Evolutionary conservation across 148 eudicot species (phyloP).

Genomic region (Camellia japonica): DNA sequence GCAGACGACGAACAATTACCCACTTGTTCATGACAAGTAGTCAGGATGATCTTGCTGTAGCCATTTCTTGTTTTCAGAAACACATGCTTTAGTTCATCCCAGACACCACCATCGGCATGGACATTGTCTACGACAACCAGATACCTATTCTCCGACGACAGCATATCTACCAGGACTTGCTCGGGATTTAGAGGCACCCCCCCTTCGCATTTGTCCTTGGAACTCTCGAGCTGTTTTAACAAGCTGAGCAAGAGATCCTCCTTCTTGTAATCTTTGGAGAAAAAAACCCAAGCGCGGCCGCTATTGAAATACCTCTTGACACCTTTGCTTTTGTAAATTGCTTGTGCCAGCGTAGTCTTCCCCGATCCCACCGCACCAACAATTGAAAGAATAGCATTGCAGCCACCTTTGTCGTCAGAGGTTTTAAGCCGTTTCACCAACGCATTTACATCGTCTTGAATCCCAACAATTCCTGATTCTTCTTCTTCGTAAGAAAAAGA

Average conservation of each 20-base stretch:
- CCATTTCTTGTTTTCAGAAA: constrained; percentile 13
- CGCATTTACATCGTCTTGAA: too few relatives aligned
- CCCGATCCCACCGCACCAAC: constrained; percentile 24
- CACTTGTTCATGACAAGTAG: constrained; percentile 1
- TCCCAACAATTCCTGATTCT: too few relatives aligned
- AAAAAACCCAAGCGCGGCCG: constrained; percentile 16
- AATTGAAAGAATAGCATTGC: neutral
- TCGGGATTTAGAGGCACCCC: neutral
- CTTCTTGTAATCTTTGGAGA: neutral
- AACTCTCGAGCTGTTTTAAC: constrained; percentile 10
- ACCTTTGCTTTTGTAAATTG: neutral
- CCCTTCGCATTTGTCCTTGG: neutral
- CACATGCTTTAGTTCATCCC: constrained; percentile 10
- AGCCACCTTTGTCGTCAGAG: too few relatives aligned
- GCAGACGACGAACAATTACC: too few relatives aligned
- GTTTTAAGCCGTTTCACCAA: too few relatives aligned
- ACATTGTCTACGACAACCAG: constrained; percentile 20
- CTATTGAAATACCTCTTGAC: constrained; percentile 14
- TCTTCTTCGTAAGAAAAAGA: too few relatives aligned
- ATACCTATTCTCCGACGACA: neutral
- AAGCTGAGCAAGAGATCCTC: constrained; percentile 7
- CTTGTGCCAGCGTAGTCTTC: constrained; percentile 24
- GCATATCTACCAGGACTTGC: neutral
- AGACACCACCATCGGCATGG: neutral
- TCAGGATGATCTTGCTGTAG: constrained; percentile 11